These are phyloP conservation scores for Penicillium digitatum DNA, from an alignment of 2,329 filamentous ascomycete genomes.

Conservation along the genomic window DNA sequence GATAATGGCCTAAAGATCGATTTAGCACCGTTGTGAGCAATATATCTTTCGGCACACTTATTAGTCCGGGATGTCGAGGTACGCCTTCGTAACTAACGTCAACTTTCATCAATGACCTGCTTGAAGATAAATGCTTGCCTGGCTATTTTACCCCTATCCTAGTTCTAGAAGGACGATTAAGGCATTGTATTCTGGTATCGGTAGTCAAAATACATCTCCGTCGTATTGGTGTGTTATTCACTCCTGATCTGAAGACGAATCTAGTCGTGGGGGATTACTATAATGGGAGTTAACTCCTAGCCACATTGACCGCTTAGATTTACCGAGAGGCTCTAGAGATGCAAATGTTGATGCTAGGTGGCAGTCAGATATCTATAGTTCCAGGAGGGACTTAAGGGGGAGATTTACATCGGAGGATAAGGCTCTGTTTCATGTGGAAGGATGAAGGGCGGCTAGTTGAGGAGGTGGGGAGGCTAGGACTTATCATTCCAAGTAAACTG, in stretches of 20 bases:
- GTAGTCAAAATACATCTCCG: conserved; percentile 9
- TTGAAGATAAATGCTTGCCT: conserved; percentile 49
- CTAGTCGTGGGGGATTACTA: conserved; percentile 13
- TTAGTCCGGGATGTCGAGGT: conserved; percentile 68
- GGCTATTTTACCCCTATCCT: conserved; percentile 50
- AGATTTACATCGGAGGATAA: conserved; percentile 11
- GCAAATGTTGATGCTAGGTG: conserved; percentile 8
- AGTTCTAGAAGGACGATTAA: conserved; percentile 9
- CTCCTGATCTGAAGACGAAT: conserved; percentile 3
- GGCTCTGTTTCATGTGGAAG: conserved; percentile 20
- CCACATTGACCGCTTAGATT: conserved; percentile 5
- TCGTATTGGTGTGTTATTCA: conserved; percentile 13
- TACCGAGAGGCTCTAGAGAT: conserved; percentile 1
- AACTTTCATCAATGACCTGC: conserved; percentile 51
- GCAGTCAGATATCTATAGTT: conserved; percentile 40
- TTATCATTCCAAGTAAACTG: neutral
- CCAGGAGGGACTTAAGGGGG: conserved; percentile 46
- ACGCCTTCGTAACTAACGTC: conserved; percentile 55
- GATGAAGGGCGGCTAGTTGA: conserved; percentile 12
- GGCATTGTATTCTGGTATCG: conserved; percentile 3
- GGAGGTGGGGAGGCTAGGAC: conserved; percentile 7
- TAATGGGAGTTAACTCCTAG: conserved; percentile 15
- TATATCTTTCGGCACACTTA: conserved; percentile 80
- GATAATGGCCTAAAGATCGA: conserved; percentile 53
- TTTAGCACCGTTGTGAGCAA: conserved; percentile 81